Percentiles rank a stretch among this genome's conserved stretches.
These are phyloP conservation scores for Pichia sp. DNA, from an alignment of 1,139 yeast species.

Conservation along the genomic window DNA sequence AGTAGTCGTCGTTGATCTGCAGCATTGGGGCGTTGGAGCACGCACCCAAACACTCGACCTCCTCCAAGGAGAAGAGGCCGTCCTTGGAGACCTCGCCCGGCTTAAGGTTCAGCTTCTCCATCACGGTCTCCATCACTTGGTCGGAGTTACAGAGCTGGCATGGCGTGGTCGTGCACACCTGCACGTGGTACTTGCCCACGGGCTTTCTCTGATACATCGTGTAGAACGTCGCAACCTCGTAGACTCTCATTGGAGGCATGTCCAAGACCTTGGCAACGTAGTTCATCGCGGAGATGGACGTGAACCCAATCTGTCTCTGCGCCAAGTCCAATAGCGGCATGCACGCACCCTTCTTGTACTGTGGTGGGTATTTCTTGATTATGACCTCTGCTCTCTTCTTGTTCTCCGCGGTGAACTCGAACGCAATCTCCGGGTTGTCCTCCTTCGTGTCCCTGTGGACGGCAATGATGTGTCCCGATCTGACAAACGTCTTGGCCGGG, in stretches of 20 bases:
- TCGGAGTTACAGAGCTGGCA: conserved; percentile 86
- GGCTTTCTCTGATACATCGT: conserved; percentile 90
- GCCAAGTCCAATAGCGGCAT: conserved; percentile 87
- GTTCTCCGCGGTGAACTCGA: conserved; percentile 73
- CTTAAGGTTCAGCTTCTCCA: conserved; percentile 55
- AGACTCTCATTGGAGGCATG: conserved; percentile 94
- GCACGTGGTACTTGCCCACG: conserved; percentile 80
- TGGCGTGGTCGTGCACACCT: conserved; percentile 88
- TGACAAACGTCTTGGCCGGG: conserved; percentile 10
- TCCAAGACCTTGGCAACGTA: conserved; percentile 82
- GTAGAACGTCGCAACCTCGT: conserved; percentile 89
- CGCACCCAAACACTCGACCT: conserved; percentile 90
- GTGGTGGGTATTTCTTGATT: conserved; percentile 77
- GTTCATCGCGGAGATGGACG: conserved; percentile 88
- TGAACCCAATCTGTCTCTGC: conserved; percentile 84
- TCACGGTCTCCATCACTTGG: conserved; percentile 67
- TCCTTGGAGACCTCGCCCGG: conserved; percentile 81
- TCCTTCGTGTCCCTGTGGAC: conserved; percentile 71
- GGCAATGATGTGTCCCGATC: conserved; percentile 35
- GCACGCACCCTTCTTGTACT: conserved; percentile 82
- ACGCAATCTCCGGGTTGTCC: conserved; percentile 66
- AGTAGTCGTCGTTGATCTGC: conserved; percentile 78
- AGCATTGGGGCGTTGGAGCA: conserved; percentile 91
- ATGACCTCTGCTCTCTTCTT: conserved; percentile 65
- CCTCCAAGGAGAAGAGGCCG: conserved; percentile 74